Conservation (phyloP, 768 basidiomycete species). For the Tulasnella sp. region DNA sequence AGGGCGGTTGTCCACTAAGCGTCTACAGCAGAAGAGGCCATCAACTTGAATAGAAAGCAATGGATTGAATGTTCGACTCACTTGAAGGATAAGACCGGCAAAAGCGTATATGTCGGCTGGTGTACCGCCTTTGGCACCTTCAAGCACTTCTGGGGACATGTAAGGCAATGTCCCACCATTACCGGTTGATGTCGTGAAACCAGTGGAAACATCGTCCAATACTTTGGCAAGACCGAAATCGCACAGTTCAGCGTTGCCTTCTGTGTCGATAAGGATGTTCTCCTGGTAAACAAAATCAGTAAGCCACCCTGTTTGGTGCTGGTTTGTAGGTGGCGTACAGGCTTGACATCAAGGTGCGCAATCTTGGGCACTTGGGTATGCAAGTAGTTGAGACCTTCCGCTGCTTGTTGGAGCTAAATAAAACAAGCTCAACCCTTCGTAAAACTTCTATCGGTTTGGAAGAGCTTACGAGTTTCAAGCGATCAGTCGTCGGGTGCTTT, state of each 20-base stretch:
- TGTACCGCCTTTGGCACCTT: neutral
- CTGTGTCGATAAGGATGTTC: conserved; percentile 7
- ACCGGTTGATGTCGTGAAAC: neutral
- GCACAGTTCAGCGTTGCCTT: neutral
- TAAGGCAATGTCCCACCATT: neutral
- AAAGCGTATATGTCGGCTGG: neutral
- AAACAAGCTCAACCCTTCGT: neutral
- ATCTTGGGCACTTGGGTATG: neutral
- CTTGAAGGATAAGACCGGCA: too few species aligned
- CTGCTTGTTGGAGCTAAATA: neutral
- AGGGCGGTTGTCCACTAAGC: too few species aligned
- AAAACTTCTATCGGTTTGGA: neutral
- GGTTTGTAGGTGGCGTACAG: neutral
- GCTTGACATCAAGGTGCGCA: neutral
- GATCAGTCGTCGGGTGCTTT: neutral
- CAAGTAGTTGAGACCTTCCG: neutral
- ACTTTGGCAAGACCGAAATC: conserved; percentile 11
- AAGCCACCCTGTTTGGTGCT: neutral
- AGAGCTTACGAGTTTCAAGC: neutral
- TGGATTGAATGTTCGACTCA: neutral
- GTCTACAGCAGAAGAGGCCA: too few species aligned
- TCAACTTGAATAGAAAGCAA: too few species aligned
- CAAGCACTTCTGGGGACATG: conserved; percentile 5
- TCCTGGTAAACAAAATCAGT: neutral
- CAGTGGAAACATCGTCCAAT: neutral